Evolutionary conservation across 192 early-diverging fungal genomes (phyloP).

Genomic region (Entomortierella beljakovae): DNA sequence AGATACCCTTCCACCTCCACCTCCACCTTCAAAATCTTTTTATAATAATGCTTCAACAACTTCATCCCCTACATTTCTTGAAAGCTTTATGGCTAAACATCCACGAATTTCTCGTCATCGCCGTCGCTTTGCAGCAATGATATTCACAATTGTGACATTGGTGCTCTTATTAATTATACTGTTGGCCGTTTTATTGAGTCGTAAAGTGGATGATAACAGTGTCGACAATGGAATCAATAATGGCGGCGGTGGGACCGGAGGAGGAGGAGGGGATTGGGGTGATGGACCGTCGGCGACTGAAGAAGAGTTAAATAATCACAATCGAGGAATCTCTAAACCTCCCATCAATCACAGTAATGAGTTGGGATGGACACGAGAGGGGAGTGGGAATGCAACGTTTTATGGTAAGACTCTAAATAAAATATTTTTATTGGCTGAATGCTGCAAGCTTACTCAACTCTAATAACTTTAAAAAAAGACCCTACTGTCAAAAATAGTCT

Average conservation of each 20-base stretch:
- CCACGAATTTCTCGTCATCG: conserved; percentile 35
- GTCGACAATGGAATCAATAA: not conserved
- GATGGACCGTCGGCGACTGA: conserved; percentile 5
- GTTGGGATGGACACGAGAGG: conserved; percentile 23
- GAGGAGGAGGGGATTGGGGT: conserved; percentile 6
- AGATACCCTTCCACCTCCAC: conserved; percentile 26
- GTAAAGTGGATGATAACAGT: not conserved
- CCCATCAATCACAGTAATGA: conserved; percentile 41
- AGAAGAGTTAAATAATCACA: conserved; percentile 24
- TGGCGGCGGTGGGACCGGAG: not conserved
- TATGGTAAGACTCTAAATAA: conserved; percentile 49
- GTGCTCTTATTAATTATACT: conserved; percentile 16
- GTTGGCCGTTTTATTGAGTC: conserved; percentile 19
- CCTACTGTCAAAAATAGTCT: conserved; percentile 10
- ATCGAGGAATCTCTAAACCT: conserved; percentile 12
- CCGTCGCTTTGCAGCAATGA: conserved; percentile 23
- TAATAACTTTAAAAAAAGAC: not conserved
- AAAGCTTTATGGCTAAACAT: conserved; percentile 25
- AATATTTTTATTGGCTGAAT: not conserved
- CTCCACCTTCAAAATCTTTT: conserved; percentile 32
- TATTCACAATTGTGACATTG: conserved; percentile 5
- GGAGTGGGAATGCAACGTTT: conserved; percentile 62
- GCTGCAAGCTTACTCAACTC: conserved; percentile 14
- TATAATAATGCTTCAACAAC: conserved; percentile 11
- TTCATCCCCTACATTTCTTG: conserved; percentile 22